Evolutionary conservation across 768 basidiomycete species (phyloP).

Genomic region (Boletus speciosus): DNA sequence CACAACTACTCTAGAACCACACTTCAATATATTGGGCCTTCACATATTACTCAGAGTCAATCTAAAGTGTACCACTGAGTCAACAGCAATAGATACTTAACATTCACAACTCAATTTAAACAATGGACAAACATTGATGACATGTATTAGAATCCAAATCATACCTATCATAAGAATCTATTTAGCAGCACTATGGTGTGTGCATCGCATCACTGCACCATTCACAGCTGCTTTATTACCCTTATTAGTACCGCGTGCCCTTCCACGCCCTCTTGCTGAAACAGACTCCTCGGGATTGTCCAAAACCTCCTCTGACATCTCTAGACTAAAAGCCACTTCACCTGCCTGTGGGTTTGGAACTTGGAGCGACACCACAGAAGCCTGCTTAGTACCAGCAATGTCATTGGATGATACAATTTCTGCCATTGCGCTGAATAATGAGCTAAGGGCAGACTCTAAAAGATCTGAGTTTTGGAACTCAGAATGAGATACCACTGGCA

Average conservation of each 20-base stretch:
- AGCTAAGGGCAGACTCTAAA: background rate
- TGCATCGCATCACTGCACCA: background rate
- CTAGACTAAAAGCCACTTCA: background rate
- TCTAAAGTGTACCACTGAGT: too few species aligned
- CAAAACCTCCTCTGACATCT: background rate
- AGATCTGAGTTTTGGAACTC: background rate
- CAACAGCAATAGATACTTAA: too few species aligned
- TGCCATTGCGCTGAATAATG: background rate
- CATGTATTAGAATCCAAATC: too few species aligned
- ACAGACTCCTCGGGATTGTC: background rate
- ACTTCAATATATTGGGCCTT: too few species aligned
- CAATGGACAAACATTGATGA: too few species aligned
- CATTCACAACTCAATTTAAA: too few species aligned
- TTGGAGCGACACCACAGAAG: background rate
- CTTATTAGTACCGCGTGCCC: background rate
- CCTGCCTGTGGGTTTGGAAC: background rate
- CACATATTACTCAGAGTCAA: too few species aligned
- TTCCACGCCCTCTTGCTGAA: background rate
- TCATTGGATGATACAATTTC: background rate
- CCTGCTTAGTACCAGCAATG: background rate
- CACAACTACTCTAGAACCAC: too few species aligned
- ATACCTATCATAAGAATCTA: too few species aligned
- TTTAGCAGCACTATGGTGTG: background rate
- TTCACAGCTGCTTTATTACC: background rate
- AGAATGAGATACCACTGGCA: too few species aligned